Evolutionary conservation across 2,329 filamentous ascomycete genomes (phyloP).

Genomic region (Colletotrichum musicola): DNA sequence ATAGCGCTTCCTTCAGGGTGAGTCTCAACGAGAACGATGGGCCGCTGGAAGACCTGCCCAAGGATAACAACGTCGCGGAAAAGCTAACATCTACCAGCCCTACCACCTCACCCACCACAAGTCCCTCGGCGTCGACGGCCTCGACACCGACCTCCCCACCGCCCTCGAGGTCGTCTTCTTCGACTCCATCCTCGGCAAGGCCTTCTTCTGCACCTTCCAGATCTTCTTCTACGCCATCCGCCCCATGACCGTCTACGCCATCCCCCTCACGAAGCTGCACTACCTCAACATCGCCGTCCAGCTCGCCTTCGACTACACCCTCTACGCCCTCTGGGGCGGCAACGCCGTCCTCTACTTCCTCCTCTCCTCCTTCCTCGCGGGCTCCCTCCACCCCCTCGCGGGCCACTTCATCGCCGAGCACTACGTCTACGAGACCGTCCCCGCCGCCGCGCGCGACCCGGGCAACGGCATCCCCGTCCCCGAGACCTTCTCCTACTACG

Average conservation of each 20-base stretch:
- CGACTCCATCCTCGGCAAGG: conserved; percentile 94
- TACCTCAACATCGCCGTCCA: conserved; percentile 84
- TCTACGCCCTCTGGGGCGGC: conserved; percentile 72
- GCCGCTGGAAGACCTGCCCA: neutral
- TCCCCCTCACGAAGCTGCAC: conserved; percentile 89
- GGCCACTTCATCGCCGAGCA: conserved; percentile 99
- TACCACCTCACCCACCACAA: conserved; percentile 99
- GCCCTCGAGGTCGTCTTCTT: conserved; percentile 91
- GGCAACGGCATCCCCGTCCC: conserved; percentile 77
- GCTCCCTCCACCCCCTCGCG: conserved; percentile 91
- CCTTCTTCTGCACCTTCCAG: conserved; percentile 99
- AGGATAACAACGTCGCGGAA: neutral
- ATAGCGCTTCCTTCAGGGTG: conserved; percentile 94
- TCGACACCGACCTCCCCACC: conserved; percentile 96
- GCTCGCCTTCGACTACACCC: conserved; percentile 78
- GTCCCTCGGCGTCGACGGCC: conserved; percentile 93
- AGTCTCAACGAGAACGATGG: conserved; percentile 45
- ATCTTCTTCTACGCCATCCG: conserved; percentile 98
- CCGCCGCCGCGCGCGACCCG: conserved; percentile 66
- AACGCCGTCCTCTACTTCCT: conserved; percentile 85
- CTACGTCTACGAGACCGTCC: conserved; percentile 80
- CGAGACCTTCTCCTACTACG: conserved; percentile 98
- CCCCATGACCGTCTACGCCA: conserved; percentile 92
- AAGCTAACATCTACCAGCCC: conserved; percentile 65
- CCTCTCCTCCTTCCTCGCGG: conserved; percentile 91